Conservation (phyloP, 495 filamentous ascomycete genomes). For the Parathielavia appendiculata region DNA sequence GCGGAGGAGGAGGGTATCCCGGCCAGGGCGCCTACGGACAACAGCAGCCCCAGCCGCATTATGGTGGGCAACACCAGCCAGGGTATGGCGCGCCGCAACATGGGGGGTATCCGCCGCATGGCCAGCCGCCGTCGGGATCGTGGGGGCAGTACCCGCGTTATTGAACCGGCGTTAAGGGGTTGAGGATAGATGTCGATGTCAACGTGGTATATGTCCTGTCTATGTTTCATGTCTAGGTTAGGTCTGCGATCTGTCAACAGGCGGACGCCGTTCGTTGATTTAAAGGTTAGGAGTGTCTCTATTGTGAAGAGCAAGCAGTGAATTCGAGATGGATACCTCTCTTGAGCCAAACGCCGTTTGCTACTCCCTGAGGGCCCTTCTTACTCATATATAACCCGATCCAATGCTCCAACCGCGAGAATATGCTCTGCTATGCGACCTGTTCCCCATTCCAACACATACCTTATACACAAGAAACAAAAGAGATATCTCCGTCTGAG, state of each 20-base stretch:
- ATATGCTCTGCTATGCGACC: not conserved
- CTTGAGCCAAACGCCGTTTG: not conserved
- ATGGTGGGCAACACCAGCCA: slow-evolving; percentile 9
- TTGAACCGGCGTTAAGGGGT: not conserved
- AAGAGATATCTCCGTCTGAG: not conserved
- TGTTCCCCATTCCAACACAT: not conserved
- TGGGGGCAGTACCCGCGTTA: slow-evolving; percentile 21
- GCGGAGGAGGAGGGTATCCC: not conserved
- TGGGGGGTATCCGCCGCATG: slow-evolving; percentile 11
- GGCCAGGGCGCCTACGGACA: slow-evolving; percentile 17
- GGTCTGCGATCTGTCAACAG: not conserved
- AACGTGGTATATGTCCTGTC: not conserved
- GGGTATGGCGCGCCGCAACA: slow-evolving; percentile 1
- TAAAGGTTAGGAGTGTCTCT: not conserved
- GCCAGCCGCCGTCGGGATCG: slow-evolving; percentile 7
- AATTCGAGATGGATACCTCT: not conserved
- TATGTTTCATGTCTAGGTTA: not conserved
- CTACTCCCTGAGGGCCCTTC: not conserved
- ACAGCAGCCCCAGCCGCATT: slow-evolving; percentile 4
- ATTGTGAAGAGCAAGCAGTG: no score
- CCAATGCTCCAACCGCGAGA: not conserved
- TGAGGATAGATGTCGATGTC: not conserved
- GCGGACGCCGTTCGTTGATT: slow-evolving; percentile 2
- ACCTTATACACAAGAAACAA: not conserved
- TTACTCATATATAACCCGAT: no score